Conservation (phyloP, 768 basidiomycete genomes). For the Omphalotus guepiniiformis region DNA sequence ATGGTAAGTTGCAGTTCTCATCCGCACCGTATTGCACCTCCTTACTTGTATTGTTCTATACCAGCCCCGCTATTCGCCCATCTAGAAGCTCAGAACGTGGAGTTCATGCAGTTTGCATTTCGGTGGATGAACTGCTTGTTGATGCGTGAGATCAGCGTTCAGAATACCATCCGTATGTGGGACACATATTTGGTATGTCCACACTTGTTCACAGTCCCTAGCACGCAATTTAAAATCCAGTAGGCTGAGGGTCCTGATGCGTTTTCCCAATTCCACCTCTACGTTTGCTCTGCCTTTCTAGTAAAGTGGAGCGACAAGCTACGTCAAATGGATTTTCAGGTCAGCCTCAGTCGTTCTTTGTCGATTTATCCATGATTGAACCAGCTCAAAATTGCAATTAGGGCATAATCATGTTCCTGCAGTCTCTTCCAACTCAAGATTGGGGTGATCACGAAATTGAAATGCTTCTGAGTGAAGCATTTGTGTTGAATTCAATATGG, state of each 20-base stretch:
- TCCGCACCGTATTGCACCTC: neutral
- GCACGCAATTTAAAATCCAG: neutral
- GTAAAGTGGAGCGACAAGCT: constrained; percentile 94
- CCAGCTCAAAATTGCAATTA: constrained; percentile 26
- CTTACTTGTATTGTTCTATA: too few relatives aligned
- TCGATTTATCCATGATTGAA: neutral
- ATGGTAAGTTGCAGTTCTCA: constrained; percentile 46
- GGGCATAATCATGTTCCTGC: constrained; percentile 99
- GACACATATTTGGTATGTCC: constrained; percentile 90
- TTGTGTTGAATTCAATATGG: constrained; percentile 90
- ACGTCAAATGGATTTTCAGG: constrained; percentile 98
- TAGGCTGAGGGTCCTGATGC: constrained; percentile 97
- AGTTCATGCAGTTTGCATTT: constrained; percentile 99
- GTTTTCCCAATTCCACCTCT: constrained; percentile 97
- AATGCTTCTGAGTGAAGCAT: constrained; percentile 92
- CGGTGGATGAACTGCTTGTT: constrained; percentile 99
- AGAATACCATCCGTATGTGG: constrained; percentile 99
- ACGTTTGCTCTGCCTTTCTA: constrained; percentile 96
- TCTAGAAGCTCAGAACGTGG: constrained; percentile 86
- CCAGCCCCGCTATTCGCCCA: constrained; percentile 84
- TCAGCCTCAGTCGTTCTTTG: constrained; percentile 26
- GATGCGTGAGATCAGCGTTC: constrained; percentile 96
- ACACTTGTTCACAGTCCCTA: neutral
- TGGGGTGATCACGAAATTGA: constrained; percentile 98
- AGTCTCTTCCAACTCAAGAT: constrained; percentile 84